These are phyloP conservation scores for Hippophae rhamnoides DNA, from an alignment of 306 rosid genomes.

Conservation along the genomic window DNA sequence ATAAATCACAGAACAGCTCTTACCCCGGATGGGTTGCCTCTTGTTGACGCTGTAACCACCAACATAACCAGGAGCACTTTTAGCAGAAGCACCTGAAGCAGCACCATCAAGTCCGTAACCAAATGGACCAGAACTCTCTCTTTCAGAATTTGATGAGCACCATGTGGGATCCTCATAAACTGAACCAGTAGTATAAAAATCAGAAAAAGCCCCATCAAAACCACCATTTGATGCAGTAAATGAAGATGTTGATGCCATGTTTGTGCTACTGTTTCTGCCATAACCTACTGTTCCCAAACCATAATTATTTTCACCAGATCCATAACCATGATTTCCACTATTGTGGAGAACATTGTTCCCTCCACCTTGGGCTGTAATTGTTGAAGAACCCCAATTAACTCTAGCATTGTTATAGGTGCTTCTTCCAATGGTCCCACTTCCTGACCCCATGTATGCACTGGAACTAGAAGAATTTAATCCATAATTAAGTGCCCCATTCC, in stretches of 20 bases:
- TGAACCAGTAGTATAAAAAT: slow-evolving; percentile 53
- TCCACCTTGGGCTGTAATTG: slow-evolving; percentile 55
- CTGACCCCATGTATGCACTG: slow-evolving; percentile 62
- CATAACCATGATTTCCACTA: slow-evolving; percentile 58
- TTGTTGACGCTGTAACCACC: slow-evolving; percentile 92
- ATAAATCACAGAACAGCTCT: slow-evolving; percentile 24
- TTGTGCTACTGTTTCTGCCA: slow-evolving; percentile 61
- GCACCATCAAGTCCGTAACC: slow-evolving; percentile 75
- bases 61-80: slow-evolving; percentile 77
- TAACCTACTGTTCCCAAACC: slow-evolving; percentile 70
- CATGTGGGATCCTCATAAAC: slow-evolving; percentile 80
- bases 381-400: slow-evolving; percentile 65
- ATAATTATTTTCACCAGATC: slow-evolving; percentile 56
- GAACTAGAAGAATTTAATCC: slow-evolving; percentile 53
- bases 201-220: slow-evolving; percentile 67
- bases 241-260: slow-evolving; percentile 53
- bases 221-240: slow-evolving; percentile 72
- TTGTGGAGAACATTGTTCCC: slow-evolving; percentile 48
- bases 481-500: slow-evolving; percentile 26
- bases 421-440: slow-evolving; percentile 65
- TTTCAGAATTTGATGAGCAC: slow-evolving; percentile 71
- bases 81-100: slow-evolving; percentile 69
- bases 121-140: slow-evolving; percentile 73
- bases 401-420: slow-evolving; percentile 63
- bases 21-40: slow-evolving; percentile 97